Evolutionary conservation across 768 basidiomycete genomes (phyloP).

Genomic region (Kockovaella imperatae): DNA sequence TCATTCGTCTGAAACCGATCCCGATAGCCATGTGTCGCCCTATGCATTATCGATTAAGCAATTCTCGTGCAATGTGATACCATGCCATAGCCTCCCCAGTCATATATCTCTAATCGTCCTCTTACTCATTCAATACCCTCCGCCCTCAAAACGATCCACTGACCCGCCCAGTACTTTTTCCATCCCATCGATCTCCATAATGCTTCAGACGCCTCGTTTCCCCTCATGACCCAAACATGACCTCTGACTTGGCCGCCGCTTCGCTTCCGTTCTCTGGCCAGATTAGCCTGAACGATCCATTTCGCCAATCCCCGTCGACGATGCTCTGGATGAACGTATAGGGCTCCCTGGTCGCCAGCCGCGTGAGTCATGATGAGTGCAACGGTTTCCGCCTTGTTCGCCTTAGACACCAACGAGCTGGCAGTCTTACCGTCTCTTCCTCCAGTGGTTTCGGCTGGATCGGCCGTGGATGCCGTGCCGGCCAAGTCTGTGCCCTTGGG

Average conservation of each 20-base stretch:
- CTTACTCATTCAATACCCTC: too few relatives aligned
- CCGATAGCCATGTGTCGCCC: too few relatives aligned
- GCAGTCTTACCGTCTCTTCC: background rate
- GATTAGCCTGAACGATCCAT: background rate
- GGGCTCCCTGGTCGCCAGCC: constrained; percentile 6
- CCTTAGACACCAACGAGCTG: background rate
- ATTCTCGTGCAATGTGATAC: too few relatives aligned
- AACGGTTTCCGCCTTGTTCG: background rate
- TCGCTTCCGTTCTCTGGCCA: too few relatives aligned
- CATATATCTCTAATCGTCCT: too few relatives aligned
- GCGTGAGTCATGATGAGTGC: constrained; percentile 5
- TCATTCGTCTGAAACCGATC: background rate
- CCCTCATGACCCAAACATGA: background rate
- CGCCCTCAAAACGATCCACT: too few relatives aligned
- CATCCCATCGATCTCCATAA: constrained; percentile 8
- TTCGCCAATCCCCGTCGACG: constrained; percentile 5
- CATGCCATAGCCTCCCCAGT: too few relatives aligned
- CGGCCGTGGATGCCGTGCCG: too few relatives aligned
- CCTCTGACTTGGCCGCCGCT: background rate
- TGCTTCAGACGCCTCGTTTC: constrained; percentile 1
- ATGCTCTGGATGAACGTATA: constrained; percentile 6
- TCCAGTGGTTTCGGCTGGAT: too few relatives aligned
- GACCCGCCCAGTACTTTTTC: constrained; percentile 4
- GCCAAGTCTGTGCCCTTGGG: too few relatives aligned
- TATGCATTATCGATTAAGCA: too few relatives aligned